Conservation (phyloP, 179 eudicot species). For the Corrigiola litoralis region DNA sequence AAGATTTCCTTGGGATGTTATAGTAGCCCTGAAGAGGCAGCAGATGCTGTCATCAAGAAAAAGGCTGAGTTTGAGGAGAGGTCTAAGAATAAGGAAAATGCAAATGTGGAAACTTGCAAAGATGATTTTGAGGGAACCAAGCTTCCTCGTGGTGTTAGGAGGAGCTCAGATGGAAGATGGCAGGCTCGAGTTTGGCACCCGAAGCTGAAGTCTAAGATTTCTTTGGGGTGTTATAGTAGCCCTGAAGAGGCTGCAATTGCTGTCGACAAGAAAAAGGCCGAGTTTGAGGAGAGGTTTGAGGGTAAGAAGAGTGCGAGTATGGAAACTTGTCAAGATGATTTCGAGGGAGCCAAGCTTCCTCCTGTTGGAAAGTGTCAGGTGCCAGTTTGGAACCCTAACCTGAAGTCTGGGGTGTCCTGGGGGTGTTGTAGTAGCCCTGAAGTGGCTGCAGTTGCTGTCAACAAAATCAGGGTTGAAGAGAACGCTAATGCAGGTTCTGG, state of each 20-base stretch:
- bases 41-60: not conserved
- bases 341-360: constrained; percentile 3
- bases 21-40: too few relatives aligned
- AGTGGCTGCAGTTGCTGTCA: not conserved
- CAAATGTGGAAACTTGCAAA: not conserved
- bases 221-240: not conserved
- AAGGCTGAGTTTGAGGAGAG: not conserved
- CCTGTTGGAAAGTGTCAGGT: not conserved
- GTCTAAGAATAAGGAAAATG: not conserved
- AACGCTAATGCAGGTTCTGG: not conserved
- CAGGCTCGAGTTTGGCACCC: not conserved
- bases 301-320: not conserved
- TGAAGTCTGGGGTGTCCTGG: not conserved
- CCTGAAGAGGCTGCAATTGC: constrained; percentile 15
- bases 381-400: not conserved
- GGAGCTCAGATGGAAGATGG: not conserved
- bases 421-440: not conserved
- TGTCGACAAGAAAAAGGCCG: not conserved
- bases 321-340: too few relatives aligned
- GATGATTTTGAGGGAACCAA: not conserved
- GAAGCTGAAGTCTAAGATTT: not conserved
- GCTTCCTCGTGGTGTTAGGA: not conserved
- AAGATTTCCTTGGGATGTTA: not conserved
- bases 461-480: not conserved
- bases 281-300: not conserved